These are phyloP conservation scores for Luzula sylvatica DNA, from an alignment of 176 grass and related monocot genomes.

Conservation along the genomic window DNA sequence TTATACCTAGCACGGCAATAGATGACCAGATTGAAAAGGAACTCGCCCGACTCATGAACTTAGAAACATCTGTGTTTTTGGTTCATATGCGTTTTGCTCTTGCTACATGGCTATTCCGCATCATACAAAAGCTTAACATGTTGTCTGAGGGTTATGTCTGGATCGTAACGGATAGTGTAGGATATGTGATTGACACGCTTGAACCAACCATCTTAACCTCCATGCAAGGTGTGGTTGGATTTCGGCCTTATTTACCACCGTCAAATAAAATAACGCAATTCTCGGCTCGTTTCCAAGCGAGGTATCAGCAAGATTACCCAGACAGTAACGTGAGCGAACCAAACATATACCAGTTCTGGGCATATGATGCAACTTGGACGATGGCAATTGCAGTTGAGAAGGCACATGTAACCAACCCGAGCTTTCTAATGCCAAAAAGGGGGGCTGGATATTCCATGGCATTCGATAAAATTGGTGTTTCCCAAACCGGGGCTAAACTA, in stretches of 20 bases:
- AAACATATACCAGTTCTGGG: conserved; percentile 29
- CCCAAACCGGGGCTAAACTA: conserved; percentile 16
- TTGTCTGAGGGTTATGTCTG: conserved; percentile 35
- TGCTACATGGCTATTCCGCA: conserved; percentile 24
- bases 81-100: conserved; percentile 32
- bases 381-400: conserved; percentile 38
- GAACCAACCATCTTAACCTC: background rate
- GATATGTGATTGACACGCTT: background rate
- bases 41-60: conserved; percentile 36
- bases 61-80: conserved; percentile 40
- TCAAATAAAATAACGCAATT: conserved; percentile 20
- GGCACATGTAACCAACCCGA: background rate
- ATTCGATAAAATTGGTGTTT: conserved; percentile 19
- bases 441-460: background rate
- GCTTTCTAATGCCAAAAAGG: background rate
- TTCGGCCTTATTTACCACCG: conserved; percentile 29
- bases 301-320: conserved; percentile 21
- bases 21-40: conserved; percentile 25
- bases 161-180: conserved; percentile 37
- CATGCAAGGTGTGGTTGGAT: conserved; percentile 38
- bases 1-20: conserved; percentile 19
- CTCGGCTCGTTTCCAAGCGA: conserved; percentile 10
- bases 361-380: conserved; percentile 39
- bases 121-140: conserved; percentile 18
- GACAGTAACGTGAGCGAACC: background rate